Conservation (phyloP, 2,329 filamentous ascomycete genomes). For the Fusarium multiceps region DNA sequence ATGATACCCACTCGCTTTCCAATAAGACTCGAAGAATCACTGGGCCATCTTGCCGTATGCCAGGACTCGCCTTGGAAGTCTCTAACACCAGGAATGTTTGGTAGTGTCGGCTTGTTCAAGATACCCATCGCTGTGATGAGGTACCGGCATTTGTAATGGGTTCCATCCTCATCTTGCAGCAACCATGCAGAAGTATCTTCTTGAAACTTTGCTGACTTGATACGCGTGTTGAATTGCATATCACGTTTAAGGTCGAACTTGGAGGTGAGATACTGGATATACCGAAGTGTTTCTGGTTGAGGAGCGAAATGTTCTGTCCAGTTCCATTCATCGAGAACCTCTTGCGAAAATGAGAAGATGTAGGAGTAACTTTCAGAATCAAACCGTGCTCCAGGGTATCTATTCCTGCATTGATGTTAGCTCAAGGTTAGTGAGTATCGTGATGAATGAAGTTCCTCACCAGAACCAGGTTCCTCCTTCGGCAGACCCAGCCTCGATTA, state of each 20-base stretch:
- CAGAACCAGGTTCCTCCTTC: slow-evolving; percentile 61
- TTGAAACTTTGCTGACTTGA: slow-evolving; percentile 54
- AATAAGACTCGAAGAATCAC: background rate
- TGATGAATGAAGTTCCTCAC: slow-evolving; percentile 29
- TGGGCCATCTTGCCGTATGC: slow-evolving; percentile 34
- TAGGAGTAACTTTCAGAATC: slow-evolving; percentile 44
- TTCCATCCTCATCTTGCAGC: slow-evolving; percentile 12
- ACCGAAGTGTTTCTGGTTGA: slow-evolving; percentile 53
- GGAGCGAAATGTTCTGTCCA: slow-evolving; percentile 52
- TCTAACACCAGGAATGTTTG: slow-evolving; percentile 15
- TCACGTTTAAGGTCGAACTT: slow-evolving; percentile 56
- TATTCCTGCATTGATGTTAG: slow-evolving; percentile 46
- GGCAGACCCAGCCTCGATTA: slow-evolving; percentile 54
- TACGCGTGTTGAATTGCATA: slow-evolving; percentile 54
- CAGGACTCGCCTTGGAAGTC: slow-evolving; percentile 30
- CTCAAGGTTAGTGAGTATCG: background rate
- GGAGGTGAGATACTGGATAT: slow-evolving; percentile 58
- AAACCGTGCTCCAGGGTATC: slow-evolving; percentile 56
- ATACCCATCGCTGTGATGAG: slow-evolving; percentile 37
- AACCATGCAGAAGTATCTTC: slow-evolving; percentile 25
- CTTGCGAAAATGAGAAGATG: slow-evolving; percentile 45
- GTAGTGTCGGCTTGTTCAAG: slow-evolving; percentile 23
- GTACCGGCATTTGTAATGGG: slow-evolving; percentile 11
- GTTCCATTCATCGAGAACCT: slow-evolving; percentile 54
- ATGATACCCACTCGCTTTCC: slow-evolving; percentile 35